These are phyloP conservation scores for Hanseniaspora guilliermondii DNA, from an alignment of 805 yeast species.

Conservation along the genomic window DNA sequence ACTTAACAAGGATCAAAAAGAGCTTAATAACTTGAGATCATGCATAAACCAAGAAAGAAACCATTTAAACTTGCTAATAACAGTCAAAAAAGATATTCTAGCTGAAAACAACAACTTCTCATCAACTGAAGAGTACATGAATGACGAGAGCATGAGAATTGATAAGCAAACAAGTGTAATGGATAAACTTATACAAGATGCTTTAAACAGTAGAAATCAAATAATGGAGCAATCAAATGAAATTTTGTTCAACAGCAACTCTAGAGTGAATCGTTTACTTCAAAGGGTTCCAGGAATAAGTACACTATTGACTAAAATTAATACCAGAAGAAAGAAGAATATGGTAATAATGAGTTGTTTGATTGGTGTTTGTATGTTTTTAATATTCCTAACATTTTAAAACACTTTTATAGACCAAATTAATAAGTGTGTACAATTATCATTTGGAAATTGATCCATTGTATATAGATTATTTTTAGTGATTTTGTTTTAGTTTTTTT, in stretches of 20 bases:
- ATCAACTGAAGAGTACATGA: conserved; percentile 58
- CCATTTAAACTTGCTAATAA: conserved; percentile 56
- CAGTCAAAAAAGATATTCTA: conserved; percentile 70
- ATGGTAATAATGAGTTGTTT: conserved; percentile 68
- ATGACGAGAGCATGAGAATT: conserved; percentile 63
- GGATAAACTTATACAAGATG: conserved; percentile 70
- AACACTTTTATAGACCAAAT: no score
- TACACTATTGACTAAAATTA: conserved; percentile 61
- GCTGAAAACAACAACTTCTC: conserved; percentile 30
- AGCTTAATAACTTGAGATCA: conserved; percentile 45
- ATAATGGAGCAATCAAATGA: conserved; percentile 54
- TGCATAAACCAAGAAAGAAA: conserved; percentile 63
- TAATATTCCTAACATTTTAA: conserved; percentile 45
- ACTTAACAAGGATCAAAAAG: conserved; percentile 54
- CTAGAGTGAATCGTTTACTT: conserved; percentile 47
- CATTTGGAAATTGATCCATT: neutral
- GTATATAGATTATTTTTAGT: neutral
- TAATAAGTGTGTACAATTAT: no score
- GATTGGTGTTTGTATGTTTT: conserved; percentile 57
- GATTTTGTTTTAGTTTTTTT: neutral
- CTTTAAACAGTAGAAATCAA: conserved; percentile 81
- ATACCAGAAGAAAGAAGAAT: conserved; percentile 80
- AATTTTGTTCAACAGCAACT: conserved; percentile 49
- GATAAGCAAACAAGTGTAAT: conserved; percentile 63
- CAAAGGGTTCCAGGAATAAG: conserved; percentile 74